A percentile compares a stretch with the other conserved stretches of the same genome.
phyloP scores from a whole-genome alignment of 2,329 filamentous ascomycete genomes.

The Byssochlamys sp. region DNA sequence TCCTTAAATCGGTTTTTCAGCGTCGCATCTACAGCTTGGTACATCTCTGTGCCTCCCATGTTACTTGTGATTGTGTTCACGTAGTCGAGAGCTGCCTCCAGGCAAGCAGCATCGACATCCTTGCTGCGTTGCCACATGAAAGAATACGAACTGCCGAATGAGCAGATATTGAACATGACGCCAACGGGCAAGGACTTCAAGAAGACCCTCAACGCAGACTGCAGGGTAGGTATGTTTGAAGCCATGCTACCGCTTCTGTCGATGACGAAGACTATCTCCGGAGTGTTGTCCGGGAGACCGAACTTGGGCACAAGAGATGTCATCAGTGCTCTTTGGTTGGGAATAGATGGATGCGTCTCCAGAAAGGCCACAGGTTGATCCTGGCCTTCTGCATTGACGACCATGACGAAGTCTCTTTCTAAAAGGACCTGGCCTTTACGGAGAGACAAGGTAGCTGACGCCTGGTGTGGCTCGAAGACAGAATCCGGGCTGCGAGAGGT shows the following conservation, averaged over 20 bases:
- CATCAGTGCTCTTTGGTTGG: slow-evolving; percentile 59
- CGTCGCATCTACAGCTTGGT: slow-evolving; percentile 37
- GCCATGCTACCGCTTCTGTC: slow-evolving; percentile 58
- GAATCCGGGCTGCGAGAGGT: slow-evolving; percentile 39
- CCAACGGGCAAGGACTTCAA: slow-evolving; percentile 50
- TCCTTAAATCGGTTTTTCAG: slow-evolving; percentile 39
- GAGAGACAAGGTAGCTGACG: slow-evolving; percentile 52
- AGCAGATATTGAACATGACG: slow-evolving; percentile 50
- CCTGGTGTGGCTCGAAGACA: slow-evolving; percentile 47
- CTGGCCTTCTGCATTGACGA: slow-evolving; percentile 52
- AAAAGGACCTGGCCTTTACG: slow-evolving; percentile 31
- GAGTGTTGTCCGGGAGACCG: slow-evolving; percentile 44
- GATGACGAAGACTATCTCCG: slow-evolving; percentile 63
- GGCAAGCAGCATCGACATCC: slow-evolving; percentile 37
- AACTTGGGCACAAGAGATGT: slow-evolving; percentile 62
- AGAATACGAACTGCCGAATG: slow-evolving; percentile 40
- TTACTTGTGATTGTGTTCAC: slow-evolving; percentile 35
- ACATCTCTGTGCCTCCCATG: slow-evolving; percentile 48
- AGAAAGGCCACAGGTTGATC: slow-evolving; percentile 55
- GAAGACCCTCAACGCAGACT: slow-evolving; percentile 47
- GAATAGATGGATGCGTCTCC: slow-evolving; percentile 54
- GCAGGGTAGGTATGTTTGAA: slow-evolving; percentile 39
- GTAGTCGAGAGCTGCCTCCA: slow-evolving; percentile 36
- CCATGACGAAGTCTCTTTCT: slow-evolving; percentile 57
- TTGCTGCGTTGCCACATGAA: slow-evolving; percentile 43